These are phyloP conservation scores for Cryphonectria radicalis DNA, from an alignment of 2,329 filamentous ascomycete species.

Conservation along the genomic window DNA sequence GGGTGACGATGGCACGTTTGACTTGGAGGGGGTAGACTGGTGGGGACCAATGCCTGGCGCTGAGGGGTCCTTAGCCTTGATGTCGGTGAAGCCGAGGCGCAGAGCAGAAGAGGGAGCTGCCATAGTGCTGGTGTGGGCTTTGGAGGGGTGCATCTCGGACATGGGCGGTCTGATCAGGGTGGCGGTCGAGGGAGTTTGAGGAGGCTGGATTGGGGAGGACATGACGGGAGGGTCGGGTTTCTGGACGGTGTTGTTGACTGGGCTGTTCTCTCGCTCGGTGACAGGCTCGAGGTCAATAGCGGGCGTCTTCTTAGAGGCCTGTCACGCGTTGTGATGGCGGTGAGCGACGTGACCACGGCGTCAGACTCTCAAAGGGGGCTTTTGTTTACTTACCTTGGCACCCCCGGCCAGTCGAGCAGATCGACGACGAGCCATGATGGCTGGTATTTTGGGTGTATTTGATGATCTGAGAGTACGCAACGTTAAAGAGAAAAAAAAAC, in stretches of 20 bases:
- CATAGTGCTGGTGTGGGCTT: slow-evolving; percentile 70
- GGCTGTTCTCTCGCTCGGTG: slow-evolving; percentile 48
- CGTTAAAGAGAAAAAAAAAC: no score
- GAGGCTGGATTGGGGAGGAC: slow-evolving; percentile 42
- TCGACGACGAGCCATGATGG: slow-evolving; percentile 30
- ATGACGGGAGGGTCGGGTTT: slow-evolving; percentile 37
- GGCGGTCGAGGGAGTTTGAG: slow-evolving; percentile 65
- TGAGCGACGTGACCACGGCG: slow-evolving; percentile 20
- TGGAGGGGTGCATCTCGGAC: slow-evolving; percentile 91
- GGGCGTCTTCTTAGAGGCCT: slow-evolving; percentile 32
- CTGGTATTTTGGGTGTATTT: neutral
- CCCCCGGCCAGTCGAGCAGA: slow-evolving; percentile 29
- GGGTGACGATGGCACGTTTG: slow-evolving; percentile 55
- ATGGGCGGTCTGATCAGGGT: slow-evolving; percentile 71
- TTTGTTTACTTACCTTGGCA: slow-evolving; percentile 29
- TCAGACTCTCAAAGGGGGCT: slow-evolving; percentile 3
- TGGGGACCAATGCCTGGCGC: slow-evolving; percentile 38
- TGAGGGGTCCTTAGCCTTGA: slow-evolving; percentile 61
- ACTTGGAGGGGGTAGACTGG: slow-evolving; percentile 69
- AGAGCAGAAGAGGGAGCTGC: slow-evolving; percentile 79
- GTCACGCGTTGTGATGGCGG: slow-evolving; percentile 14
- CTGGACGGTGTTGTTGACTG: slow-evolving; percentile 36
- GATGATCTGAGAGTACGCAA: neutral
- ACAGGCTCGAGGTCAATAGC: slow-evolving; percentile 45
- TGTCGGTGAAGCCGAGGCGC: slow-evolving; percentile 79